Conservation (phyloP, 306 rosid species). For the Fragaria ananassa region DNA sequence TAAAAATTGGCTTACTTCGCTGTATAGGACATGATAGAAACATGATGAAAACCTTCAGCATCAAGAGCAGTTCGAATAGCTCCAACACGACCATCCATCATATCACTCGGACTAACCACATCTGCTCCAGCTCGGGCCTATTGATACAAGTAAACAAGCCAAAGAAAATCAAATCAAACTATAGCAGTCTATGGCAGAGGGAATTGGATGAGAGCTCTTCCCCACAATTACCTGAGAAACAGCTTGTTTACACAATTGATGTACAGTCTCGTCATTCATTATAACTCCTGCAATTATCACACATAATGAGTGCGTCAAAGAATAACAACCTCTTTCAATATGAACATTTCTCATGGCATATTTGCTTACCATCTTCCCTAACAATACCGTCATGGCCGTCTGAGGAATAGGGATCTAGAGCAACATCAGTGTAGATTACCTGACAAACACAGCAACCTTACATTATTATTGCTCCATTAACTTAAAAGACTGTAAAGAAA, state of each 20-base stretch:
- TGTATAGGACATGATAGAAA: constrained; percentile 89
- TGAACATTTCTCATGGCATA: constrained; percentile 18
- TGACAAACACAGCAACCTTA: constrained; percentile 27
- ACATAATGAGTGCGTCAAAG: constrained; percentile 9
- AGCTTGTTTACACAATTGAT: constrained; percentile 93
- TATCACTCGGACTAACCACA: constrained; percentile 96
- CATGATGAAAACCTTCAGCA: constrained; percentile 93
- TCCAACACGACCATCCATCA: constrained; percentile 99
- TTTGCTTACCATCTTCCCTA: constrained; percentile 80
- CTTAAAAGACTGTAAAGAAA: constrained; percentile 3
- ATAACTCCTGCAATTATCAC: constrained; percentile 65
- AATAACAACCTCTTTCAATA: constrained; percentile 21
- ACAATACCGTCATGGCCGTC: constrained; percentile 99
- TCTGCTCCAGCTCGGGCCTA: constrained; percentile 98
- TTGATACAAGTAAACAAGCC: constrained; percentile 18
- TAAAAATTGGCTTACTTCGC: constrained; percentile 60
- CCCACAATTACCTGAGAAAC: constrained; percentile 78
- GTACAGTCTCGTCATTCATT: constrained; percentile 92
- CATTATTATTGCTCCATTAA: constrained; percentile 17
- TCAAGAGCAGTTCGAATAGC: constrained; percentile 87
- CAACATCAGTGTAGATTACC: constrained; percentile 94
- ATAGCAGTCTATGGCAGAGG: constrained; percentile 1
- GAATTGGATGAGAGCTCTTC: constrained; percentile 16
- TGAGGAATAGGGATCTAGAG: constrained; percentile 92
- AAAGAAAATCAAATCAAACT: constrained; percentile 1